These are phyloP conservation scores for Dactylellina sp. DNA, from an alignment of 2,329 filamentous ascomycete species.

Conservation along the genomic window DNA sequence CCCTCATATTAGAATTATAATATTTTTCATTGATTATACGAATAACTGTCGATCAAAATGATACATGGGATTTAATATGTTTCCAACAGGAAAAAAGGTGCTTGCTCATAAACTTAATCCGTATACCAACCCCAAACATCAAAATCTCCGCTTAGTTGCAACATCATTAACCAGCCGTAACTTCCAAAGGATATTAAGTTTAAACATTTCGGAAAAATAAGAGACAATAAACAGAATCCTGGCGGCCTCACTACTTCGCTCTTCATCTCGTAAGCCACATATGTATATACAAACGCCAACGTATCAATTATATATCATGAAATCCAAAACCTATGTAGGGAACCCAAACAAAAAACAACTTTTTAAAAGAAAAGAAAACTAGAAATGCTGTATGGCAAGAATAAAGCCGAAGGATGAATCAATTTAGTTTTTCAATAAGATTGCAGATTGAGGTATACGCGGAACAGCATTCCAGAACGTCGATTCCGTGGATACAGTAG, in stretches of 20 bases:
- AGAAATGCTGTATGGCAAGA: conserved; percentile 4
- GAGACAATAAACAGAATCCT: no score
- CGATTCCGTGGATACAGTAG: conserved; percentile 47
- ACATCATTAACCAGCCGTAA: no score
- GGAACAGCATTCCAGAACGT: conserved; percentile 50
- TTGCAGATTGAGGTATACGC: conserved; percentile 56
- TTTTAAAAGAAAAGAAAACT: conserved; percentile 23
- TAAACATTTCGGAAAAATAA: no score
- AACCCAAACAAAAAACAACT: conserved; percentile 14
- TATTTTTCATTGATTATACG: no score
- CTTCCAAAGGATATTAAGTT: no score
- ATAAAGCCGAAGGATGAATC: conserved; percentile 11
- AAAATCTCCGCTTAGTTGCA: no score
- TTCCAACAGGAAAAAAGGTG: background rate
- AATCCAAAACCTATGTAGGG: conserved; percentile 3
- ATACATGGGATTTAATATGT: no score
- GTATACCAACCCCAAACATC: no score
- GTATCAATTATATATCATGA: conserved; percentile 7
- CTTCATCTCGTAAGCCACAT: background rate
- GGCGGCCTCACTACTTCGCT: no score
- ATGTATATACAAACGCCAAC: background rate
- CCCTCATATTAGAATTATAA: no score
- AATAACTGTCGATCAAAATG: no score
- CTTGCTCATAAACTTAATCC: background rate
- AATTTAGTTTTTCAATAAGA: conserved; percentile 52